Evolutionary conservation across 306 rosid genomes (phyloP), one percentile per base, ranked within the genome.

Genomic region (Boehmeria nivea): DNA sequence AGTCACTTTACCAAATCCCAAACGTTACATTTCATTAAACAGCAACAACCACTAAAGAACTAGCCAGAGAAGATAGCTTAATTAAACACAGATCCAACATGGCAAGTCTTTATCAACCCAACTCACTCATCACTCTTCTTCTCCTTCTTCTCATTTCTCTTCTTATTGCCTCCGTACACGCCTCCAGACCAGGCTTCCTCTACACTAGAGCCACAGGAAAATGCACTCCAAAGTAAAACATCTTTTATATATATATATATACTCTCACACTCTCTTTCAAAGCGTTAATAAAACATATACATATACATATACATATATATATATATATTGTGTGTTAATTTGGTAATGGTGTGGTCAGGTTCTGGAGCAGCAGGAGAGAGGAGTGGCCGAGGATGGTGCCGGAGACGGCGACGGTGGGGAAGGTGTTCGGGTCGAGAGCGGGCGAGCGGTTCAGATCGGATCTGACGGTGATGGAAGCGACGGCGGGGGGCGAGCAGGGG

Each of bases 341-440:
- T n/a, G n/a, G 23, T 34, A 11, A 34, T 15, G 15, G 12, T 43
- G n/a, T n/a, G n/a, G n/a, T n/a, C n/a, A 88, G 97, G 67, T 91
- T 57, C 48, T 91, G 96, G 99, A 76, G 87, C 13, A 84, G 93
- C 53, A 57, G 82, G 71, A 68, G 68, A 33, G 99, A 84, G 69
- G 57, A 70, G 23, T 91, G 96, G 96, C 99, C 96, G 14, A 73
- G 72, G 71, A 91, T 91, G 95, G 93, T 83, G 3, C 95, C 99
- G 1, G 82, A 85, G 58, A 73, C 79, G 20, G 72, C 99, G 12
- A 80, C 93, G 60, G 87, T 84, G 54, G 67, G 84, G 14, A 91
- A 84, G 25, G 81, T 87, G 51, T 87, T 91, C 42, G 96, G 99
- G 10, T 87, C 93, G 40, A 71, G 81, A 59, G 84, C 83, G 4